phyloP scores from a whole-genome alignment of 345 rosid genomes.

The Salix dunnii region DNA sequence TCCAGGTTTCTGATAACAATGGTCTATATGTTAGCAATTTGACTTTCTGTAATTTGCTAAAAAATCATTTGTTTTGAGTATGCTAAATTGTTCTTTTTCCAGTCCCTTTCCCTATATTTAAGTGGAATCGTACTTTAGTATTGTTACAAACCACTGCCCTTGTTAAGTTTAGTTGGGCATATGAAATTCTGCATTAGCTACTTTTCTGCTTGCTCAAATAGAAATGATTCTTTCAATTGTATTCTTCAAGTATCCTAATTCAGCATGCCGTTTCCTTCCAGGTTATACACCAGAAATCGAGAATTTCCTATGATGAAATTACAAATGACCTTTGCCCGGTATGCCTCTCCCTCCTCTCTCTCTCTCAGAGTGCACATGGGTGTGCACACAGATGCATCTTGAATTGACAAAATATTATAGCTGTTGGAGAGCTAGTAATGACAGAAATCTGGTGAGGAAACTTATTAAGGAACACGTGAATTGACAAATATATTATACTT shows the following conservation, averaged over 20 bases:
- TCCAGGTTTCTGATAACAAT: not conserved
- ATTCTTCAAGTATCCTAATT: not conserved
- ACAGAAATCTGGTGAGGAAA: not conserved
- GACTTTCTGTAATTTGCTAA: not conserved
- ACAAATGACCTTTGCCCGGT: constrained; percentile 32
- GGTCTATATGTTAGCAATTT: not conserved
- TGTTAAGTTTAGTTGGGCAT: not conserved
- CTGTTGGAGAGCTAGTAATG: not conserved
- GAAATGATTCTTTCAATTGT: not conserved
- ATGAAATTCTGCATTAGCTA: not conserved
- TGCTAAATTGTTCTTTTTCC: not conserved
- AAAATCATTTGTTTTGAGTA: not conserved
- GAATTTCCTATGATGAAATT: constrained; percentile 25
- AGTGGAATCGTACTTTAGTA: not conserved
- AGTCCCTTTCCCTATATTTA: not conserved
- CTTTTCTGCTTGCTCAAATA: not conserved
- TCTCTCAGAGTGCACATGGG: not conserved
- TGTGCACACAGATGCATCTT: not conserved
- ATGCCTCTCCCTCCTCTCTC: not conserved
- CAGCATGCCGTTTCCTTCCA: constrained; percentile 1
- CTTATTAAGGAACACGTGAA: not conserved
- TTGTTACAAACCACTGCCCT: not conserved
- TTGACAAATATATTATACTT: not conserved
- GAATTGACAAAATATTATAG: not conserved
- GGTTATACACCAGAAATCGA: constrained; percentile 30